phyloP scores from a whole-genome alignment of 352 stramenopile species.

The Phytophthora quininea region DNA sequence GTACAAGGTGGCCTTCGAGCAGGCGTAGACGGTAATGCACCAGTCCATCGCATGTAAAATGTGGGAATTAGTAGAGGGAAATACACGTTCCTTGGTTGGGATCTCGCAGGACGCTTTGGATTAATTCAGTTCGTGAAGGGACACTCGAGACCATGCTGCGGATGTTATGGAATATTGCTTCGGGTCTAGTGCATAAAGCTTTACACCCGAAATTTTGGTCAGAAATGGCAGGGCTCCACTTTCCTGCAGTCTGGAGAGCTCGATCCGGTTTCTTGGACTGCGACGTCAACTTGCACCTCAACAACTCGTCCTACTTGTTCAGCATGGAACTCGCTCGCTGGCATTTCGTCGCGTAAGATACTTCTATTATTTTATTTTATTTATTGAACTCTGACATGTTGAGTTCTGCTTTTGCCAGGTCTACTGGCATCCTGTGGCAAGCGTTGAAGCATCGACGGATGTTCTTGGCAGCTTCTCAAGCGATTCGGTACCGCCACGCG shows the following conservation, averaged over 20 bases:
- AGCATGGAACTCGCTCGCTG: slow-evolving; percentile 88
- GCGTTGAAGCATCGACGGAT: slow-evolving; percentile 63
- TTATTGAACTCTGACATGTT: neutral
- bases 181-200: slow-evolving; percentile 58
- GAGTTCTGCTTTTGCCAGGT: slow-evolving; percentile 12
- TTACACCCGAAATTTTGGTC: slow-evolving; percentile 56
- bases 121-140: neutral
- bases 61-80: neutral
- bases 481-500: slow-evolving; percentile 57
- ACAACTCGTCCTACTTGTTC: slow-evolving; percentile 87
- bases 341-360: slow-evolving; percentile 76
- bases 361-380: neutral
- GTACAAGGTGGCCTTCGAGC: slow-evolving; percentile 93
- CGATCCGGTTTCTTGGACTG: slow-evolving; percentile 80
- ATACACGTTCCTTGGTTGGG: neutral
- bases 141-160: slow-evolving; percentile 52
- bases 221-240: slow-evolving; percentile 58
- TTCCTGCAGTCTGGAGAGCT: slow-evolving; percentile 76
- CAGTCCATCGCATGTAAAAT: neutral
- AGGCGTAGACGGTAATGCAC: slow-evolving; percentile 29
- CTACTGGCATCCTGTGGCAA: slow-evolving; percentile 56
- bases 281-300: slow-evolving; percentile 87
- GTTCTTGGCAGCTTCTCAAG: slow-evolving; percentile 69
- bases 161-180: slow-evolving; percentile 77
- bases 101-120: neutral